Evolutionary conservation across 768 basidiomycete species (phyloP).

Genomic region (Lactarius vividus): DNA sequence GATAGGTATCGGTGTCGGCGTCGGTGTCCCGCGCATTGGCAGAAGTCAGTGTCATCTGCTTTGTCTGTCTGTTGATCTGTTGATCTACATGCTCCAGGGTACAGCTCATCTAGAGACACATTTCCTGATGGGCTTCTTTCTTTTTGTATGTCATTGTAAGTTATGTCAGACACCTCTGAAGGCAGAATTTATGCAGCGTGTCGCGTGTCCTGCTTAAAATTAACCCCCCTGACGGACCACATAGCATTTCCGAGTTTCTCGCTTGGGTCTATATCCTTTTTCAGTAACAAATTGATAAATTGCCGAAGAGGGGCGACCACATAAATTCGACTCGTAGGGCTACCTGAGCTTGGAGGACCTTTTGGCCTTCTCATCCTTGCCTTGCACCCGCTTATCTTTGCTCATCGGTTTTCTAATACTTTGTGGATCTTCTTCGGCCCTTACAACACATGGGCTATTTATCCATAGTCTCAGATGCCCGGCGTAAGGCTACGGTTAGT

Average conservation of each 20-base stretch:
- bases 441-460: not conserved
- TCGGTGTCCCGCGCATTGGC: not conserved
- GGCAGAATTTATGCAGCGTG: slow-evolving; percentile 13
- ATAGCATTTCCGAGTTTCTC: slow-evolving; percentile 12
- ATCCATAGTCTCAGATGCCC: not conserved
- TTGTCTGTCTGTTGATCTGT: not conserved
- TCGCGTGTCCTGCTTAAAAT: slow-evolving; percentile 12
- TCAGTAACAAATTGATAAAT: slow-evolving; percentile 7
- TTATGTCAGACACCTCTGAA: slow-evolving; percentile 5
- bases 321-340: slow-evolving; percentile 7
- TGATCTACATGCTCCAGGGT: slow-evolving; percentile 1
- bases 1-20: not conserved
- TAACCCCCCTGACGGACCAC: not conserved
- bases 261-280: slow-evolving; percentile 16
- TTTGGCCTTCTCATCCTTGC: too few relatives aligned
- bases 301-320: slow-evolving; percentile 12
- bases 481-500: slow-evolving; percentile 6
- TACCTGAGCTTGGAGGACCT: not conserved
- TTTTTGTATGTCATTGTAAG: slow-evolving; percentile 3
- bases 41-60: not conserved
- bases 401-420: not conserved
- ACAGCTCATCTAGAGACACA: slow-evolving; percentile 8
- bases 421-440: not conserved
- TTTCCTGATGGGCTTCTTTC: not conserved
- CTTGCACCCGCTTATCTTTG: not conserved